Conservation (phyloP, 306 rosid genomes). For the Cicer pinnatifidum region DNA sequence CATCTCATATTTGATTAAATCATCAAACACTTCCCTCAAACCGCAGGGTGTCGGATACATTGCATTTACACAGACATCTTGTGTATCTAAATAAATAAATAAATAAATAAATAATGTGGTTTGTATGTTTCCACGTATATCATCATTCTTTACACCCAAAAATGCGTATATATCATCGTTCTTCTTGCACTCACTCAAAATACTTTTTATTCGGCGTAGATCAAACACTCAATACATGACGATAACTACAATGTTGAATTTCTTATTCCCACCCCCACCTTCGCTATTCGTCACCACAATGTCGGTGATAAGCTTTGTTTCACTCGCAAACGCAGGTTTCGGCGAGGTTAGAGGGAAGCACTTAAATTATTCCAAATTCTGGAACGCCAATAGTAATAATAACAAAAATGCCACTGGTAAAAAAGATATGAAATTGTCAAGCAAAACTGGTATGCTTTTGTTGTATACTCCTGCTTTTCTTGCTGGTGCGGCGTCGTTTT, state of each 20-base stretch:
- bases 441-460: conserved; percentile 66
- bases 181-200: no score
- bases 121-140: no score
- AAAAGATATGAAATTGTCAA: conserved; percentile 46
- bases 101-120: no score
- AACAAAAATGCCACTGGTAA: neutral
- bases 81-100: no score
- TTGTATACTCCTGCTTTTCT: conserved; percentile 69
- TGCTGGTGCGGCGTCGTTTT: conserved; percentile 55
- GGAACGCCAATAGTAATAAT: conserved; percentile 13
- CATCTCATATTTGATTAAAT: no score
- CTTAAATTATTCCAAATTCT: conserved; percentile 73
- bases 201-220: no score
- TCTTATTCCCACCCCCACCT: conserved; percentile 60
- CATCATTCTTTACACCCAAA: no score
- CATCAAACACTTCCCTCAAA: no score
- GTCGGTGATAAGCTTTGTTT: conserved; percentile 51
- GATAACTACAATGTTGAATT: conserved; percentile 24
- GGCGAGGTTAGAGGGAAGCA: conserved; percentile 64
- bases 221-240: conserved; percentile 9
- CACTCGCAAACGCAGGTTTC: conserved; percentile 45
- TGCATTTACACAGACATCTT: no score
- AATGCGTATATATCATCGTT: no score
- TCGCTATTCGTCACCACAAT: conserved; percentile 54
- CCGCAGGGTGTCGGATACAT: no score